Conservation (phyloP, 2,329 filamentous ascomycete genomes). For the Mariannaea elegans region DNA sequence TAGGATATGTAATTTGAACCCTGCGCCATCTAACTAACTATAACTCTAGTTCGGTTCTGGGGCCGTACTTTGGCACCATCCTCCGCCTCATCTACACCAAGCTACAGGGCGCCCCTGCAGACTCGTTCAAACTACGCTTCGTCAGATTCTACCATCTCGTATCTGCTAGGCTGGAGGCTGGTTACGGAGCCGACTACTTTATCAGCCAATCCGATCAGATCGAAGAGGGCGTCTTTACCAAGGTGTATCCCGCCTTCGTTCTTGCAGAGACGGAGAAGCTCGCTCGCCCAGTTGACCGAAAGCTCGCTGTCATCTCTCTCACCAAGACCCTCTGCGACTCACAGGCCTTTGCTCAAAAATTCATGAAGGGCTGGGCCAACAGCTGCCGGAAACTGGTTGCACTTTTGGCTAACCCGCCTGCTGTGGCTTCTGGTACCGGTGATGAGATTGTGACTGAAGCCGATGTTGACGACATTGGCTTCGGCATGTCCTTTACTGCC, state of each 20-base stretch:
- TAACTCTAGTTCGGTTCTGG: slow-evolving; percentile 64
- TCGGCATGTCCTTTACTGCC: slow-evolving; percentile 93
- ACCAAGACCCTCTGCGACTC: slow-evolving; percentile 93
- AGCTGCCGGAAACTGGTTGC: slow-evolving; percentile 91
- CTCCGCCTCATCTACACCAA: slow-evolving; percentile 83
- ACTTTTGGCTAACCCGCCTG: slow-evolving; percentile 86
- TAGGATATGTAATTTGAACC: slow-evolving; percentile 26
- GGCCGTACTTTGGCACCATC: slow-evolving; percentile 82
- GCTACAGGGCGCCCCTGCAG: slow-evolving; percentile 73
- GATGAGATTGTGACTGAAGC: slow-evolving; percentile 85
- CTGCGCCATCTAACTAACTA: slow-evolving; percentile 33
- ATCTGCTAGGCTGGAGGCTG: slow-evolving; percentile 78
- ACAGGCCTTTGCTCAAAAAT: slow-evolving; percentile 80
- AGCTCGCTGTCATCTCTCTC: slow-evolving; percentile 90
- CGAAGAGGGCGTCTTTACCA: slow-evolving; percentile 81
- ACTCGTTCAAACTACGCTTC: slow-evolving; percentile 86
- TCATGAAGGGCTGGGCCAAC: slow-evolving; percentile 89
- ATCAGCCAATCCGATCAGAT: slow-evolving; percentile 84
- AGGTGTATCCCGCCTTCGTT: slow-evolving; percentile 87
- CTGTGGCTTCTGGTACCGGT: slow-evolving; percentile 68
- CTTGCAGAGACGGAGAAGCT: slow-evolving; percentile 90
- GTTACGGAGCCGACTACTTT: slow-evolving; percentile 93
- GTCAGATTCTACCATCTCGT: slow-evolving; percentile 95
- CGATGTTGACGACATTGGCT: slow-evolving; percentile 93
- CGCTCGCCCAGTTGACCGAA: slow-evolving; percentile 86